Conservation (phyloP, 2,329 filamentous ascomycete genomes). For the Mycocentrospora acerina region DNA sequence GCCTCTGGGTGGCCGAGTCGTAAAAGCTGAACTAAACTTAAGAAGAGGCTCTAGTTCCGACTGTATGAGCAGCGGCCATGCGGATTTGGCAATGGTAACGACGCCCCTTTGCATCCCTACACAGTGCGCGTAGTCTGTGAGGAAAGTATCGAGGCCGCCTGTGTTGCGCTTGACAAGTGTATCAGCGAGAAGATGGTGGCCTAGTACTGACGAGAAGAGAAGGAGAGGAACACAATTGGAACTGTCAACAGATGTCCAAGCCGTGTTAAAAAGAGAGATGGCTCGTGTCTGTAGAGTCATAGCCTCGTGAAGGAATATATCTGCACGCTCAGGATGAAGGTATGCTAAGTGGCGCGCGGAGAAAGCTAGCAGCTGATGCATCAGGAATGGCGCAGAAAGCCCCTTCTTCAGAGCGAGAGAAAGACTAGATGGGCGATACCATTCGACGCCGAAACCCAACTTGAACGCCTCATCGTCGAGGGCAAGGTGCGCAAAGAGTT, state of each 20-base stretch:
- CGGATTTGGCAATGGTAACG: constrained; percentile 13
- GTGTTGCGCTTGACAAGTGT: constrained; percentile 26
- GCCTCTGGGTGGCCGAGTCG: constrained; percentile 19
- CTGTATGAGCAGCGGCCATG: constrained; percentile 29
- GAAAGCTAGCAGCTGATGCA: constrained; percentile 42
- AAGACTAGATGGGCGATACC: constrained; percentile 13
- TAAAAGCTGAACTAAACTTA: constrained; percentile 13
- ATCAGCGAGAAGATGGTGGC: constrained; percentile 40
- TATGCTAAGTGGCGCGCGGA: constrained; percentile 40
- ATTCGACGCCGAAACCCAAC: constrained; percentile 18
- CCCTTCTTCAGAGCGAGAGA: constrained; percentile 19
- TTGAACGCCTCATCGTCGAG: constrained; percentile 24
- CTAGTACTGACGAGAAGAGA: constrained; percentile 39
- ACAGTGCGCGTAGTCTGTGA: constrained; percentile 34
- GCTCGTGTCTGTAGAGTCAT: constrained; percentile 38
- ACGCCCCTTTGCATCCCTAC: constrained; percentile 22
- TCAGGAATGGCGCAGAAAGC: constrained; percentile 37
- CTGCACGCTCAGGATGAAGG: constrained; percentile 21
- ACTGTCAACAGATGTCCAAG: constrained; percentile 17
- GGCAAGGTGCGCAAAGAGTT: constrained; percentile 38
- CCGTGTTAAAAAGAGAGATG: constrained; percentile 26
- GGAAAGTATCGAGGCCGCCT: constrained; percentile 23
- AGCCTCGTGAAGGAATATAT: constrained; percentile 15
- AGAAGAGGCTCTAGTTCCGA: constrained; percentile 31
- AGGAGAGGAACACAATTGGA: constrained; percentile 37